phyloP scores from a whole-genome alignment of 2,329 filamentous ascomycete genomes.

The Fusarium nematophilum region DNA sequence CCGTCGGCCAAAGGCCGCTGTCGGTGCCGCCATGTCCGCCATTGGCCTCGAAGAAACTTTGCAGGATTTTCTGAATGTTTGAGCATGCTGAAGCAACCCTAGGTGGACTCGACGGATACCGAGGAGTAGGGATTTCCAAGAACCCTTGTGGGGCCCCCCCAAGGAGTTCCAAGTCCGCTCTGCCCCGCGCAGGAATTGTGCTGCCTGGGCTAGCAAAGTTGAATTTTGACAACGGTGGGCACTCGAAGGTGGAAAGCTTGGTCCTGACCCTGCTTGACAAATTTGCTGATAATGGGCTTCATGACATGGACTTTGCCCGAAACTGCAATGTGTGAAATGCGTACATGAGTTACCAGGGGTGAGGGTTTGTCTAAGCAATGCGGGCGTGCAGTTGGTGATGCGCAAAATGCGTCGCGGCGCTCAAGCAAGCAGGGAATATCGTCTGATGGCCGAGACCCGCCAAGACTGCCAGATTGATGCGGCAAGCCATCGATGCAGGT shows the following conservation, averaged over 20 bases:
- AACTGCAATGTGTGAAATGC: constrained; percentile 35
- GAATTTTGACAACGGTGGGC: constrained; percentile 2
- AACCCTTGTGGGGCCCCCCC: constrained; percentile 10
- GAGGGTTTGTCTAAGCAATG: constrained; percentile 22
- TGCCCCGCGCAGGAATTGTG: constrained; percentile 9
- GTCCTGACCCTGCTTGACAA: background rate
- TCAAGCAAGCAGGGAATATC: constrained; percentile 21
- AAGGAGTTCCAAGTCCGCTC: constrained; percentile 27
- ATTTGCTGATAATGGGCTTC: background rate
- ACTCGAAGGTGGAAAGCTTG: background rate
- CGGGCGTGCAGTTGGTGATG: constrained; percentile 33
- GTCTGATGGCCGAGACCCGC: constrained; percentile 26
- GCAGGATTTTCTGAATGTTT: background rate
- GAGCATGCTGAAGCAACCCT: background rate
- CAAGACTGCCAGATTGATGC: constrained; percentile 17
- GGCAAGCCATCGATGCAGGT: background rate
- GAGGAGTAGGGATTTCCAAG: background rate
- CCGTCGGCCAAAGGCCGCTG: background rate
- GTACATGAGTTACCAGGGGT: constrained; percentile 24
- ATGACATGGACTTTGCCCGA: constrained; percentile 27
- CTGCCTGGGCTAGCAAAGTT: constrained; percentile 20
- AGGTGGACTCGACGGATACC: constrained; percentile 12
- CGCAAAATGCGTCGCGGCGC: constrained; percentile 12
- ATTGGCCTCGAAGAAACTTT: too few species aligned
- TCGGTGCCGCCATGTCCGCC: background rate